Conservation (phyloP, 306 rosid genomes). For the Potentilla sterilis region DNA sequence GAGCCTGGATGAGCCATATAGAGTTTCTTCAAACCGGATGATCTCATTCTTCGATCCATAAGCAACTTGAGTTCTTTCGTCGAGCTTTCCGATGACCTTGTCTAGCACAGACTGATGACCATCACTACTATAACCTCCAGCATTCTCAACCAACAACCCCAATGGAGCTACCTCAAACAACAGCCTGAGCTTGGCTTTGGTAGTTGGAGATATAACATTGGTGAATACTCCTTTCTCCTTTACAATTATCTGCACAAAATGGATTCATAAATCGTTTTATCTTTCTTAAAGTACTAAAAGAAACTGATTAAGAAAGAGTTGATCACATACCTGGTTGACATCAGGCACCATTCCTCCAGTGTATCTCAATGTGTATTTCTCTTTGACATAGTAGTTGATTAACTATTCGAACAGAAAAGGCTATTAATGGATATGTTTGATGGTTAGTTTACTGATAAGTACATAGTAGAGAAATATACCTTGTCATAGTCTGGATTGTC, state of each 20-base stretch:
- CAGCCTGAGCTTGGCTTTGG: conserved; percentile 91
- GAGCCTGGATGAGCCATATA: conserved; percentile 93
- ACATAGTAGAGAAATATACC: conserved; percentile 37
- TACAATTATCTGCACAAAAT: conserved; percentile 61
- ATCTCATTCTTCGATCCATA: conserved; percentile 95
- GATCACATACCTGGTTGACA: conserved; percentile 80
- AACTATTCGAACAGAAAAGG: conserved; percentile 43
- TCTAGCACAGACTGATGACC: conserved; percentile 83
- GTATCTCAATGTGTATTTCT: conserved; percentile 96
- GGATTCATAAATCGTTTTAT: not conserved
- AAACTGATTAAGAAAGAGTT: not conserved
- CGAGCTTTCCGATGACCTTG: conserved; percentile 68
- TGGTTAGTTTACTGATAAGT: not conserved
- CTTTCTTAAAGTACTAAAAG: not conserved
- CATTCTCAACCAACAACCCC: conserved; percentile 81
- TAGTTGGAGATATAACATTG: conserved; percentile 80
- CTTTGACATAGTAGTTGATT: conserved; percentile 72
- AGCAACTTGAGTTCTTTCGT: conserved; percentile 97
- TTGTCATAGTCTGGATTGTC: conserved; percentile 81
- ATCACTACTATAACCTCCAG: conserved; percentile 97
- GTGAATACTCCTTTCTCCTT: conserved; percentile 96
- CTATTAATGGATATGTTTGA: not conserved
- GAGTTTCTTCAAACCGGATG: conserved; percentile 82
- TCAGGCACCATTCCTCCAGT: conserved; percentile 99
- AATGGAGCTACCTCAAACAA: conserved; percentile 98